Percentiles rank a stretch among this genome's conserved stretches.
phyloP scores from a whole-genome alignment of 169 alveolate genomes.

The Plasmodium fragile region DNA sequence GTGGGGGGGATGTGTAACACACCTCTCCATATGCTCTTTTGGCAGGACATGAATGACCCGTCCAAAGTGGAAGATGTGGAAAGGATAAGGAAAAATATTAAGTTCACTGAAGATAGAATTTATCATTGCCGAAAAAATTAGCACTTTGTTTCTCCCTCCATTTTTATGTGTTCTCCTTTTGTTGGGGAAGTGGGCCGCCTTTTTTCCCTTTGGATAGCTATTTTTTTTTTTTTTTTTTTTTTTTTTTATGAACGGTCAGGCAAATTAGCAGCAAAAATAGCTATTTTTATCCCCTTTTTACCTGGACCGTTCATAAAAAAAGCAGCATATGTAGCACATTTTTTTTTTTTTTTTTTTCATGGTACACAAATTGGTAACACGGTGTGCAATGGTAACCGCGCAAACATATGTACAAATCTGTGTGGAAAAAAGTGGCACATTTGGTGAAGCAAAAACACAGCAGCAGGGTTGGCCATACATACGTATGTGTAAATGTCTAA shows the following conservation, averaged over 20 bases:
- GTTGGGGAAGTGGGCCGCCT: neutral
- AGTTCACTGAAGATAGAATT: conserved; percentile 33
- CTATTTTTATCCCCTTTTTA: neutral
- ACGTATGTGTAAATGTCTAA: conserved; percentile 8
- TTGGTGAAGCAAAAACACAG: neutral
- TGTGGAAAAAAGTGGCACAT: neutral
- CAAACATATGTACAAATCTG: conserved; percentile 23
- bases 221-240: conserved; percentile 20
- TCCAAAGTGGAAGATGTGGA: conserved; percentile 7
- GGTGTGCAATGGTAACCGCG: too few relatives aligned
- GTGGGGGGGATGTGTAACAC: neutral
- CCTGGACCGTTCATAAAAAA: conserved; percentile 24
- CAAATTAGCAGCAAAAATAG: neutral
- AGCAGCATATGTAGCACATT: neutral
- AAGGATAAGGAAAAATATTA: conserved; percentile 13
- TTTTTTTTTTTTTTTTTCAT: conserved; percentile 7
- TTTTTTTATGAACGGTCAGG: conserved; percentile 2
- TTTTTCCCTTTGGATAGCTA: neutral
- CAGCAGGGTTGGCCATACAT: neutral
- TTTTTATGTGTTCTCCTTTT: conserved; percentile 8
- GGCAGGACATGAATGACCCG: neutral
- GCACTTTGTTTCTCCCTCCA: neutral
- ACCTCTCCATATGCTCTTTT: conserved; percentile 6
- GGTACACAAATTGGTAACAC: too few relatives aligned
- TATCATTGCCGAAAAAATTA: conserved; percentile 3